Evolutionary conservation across 2,329 filamentous ascomycete genomes (phyloP), one percentile per base, ranked within the genome.

Genomic region (Teratosphaeria epicoccoides): DNA sequence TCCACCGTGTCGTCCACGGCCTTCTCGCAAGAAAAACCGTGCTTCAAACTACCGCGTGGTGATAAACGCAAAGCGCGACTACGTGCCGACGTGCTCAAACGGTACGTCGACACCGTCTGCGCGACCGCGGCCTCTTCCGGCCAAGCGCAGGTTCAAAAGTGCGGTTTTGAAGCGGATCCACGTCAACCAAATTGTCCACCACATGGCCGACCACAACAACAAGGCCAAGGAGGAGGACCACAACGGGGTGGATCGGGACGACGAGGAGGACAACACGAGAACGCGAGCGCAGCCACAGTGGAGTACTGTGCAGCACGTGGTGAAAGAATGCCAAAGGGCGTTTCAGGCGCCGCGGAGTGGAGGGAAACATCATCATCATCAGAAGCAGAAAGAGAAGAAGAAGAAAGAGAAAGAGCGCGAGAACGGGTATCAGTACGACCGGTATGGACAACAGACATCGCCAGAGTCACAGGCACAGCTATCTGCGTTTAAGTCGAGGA

Each of bases 1-100:
- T 71, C 67, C 57, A 70, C 69, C 46, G 59, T 71, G 61, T 70
- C 71, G 48, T 69, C 68, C 57, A 71, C 60, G 52, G 64, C 69
- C 45, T 65, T 70, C 66, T 74, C 67, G 49, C 70, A 64, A 60
- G 57, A 75, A 70, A 76, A 77, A 74, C 71, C 73, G 68, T 70
- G 63, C 68, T 71, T 71, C 65, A 72, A 72, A 71, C 67, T 75
- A 73, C 64, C 70, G 66, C 47, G 61, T 62, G 62, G 68, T 71
- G 68, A 68, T 71, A 77, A 77, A 75, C 68, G 67, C 61, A 73
- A 68, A 66, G 64, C 66, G 57, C 70, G 68, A 66, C 68, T 70
- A 66, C 70, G 68, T 59, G 65, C 64, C 49, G 64, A 69, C 48
- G 66, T 63, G 20, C 63, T 77, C 64, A 65, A 70, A 62, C 61